phyloP scores from a whole-genome alignment of 257 asterid genomes.

The Penstemon barbatus region DNA sequence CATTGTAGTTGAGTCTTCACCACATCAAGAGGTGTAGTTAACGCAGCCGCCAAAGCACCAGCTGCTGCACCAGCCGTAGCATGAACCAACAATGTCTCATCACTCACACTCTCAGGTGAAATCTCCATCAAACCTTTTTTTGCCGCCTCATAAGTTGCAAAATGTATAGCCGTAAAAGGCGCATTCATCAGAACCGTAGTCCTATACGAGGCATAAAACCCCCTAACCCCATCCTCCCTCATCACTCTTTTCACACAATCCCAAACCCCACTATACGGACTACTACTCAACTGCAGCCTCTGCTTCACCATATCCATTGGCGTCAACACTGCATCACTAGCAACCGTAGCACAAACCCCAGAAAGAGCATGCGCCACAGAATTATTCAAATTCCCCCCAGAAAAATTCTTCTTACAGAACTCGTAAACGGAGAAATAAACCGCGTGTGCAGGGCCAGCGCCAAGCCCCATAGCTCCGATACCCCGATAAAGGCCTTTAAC shows the following conservation, averaged over 20 bases:
- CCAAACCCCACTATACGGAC: constrained; percentile 80
- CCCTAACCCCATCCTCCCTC: constrained; percentile 79
- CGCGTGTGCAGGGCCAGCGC: constrained; percentile 98
- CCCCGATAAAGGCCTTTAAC: constrained; percentile 78
- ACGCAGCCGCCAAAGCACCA: constrained; percentile 80
- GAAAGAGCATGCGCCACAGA: constrained; percentile 71
- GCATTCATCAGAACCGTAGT: constrained; percentile 97
- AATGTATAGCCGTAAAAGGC: constrained; percentile 92
- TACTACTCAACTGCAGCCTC: constrained; percentile 80
- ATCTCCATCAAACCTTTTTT: constrained; percentile 72
- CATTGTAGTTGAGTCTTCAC: constrained; percentile 96
- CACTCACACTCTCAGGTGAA: constrained; percentile 58
- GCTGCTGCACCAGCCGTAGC: constrained; percentile 98
- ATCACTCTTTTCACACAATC: constrained; percentile 76
- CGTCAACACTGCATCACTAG: constrained; percentile 86
- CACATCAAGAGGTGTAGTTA: constrained; percentile 95
- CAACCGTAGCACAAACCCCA: constrained; percentile 85
- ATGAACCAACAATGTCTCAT: constrained; percentile 74
- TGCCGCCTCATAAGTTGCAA: constrained; percentile 82
- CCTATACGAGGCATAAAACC: constrained; percentile 76
- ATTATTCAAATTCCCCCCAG: constrained; percentile 70
- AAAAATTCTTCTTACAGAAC: constrained; percentile 63
- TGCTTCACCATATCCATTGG: constrained; percentile 99
- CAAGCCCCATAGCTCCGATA: constrained; percentile 93
- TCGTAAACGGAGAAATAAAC: constrained; percentile 90